These are phyloP conservation scores for Lactarius indigo DNA, from an alignment of 768 basidiomycete species.

Conservation along the genomic window DNA sequence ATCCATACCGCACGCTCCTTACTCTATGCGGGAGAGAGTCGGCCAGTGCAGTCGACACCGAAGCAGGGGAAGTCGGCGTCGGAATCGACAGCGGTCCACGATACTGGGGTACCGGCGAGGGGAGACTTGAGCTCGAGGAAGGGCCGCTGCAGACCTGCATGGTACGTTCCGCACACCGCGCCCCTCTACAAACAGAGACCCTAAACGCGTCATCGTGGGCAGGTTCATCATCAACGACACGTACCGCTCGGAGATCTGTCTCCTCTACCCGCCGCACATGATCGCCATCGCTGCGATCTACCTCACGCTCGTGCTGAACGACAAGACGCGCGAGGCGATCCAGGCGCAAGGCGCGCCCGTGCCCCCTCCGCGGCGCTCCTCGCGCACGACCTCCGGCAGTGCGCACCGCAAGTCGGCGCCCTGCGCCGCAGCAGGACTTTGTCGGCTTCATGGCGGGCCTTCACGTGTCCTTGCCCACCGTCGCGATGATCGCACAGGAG, in stretches of 20 bases:
- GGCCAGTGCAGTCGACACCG: constrained; percentile 42
- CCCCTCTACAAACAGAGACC: no score
- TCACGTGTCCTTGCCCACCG: constrained; percentile 76
- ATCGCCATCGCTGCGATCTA: constrained; percentile 92
- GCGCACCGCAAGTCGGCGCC: constrained; percentile 31
- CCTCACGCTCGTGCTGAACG: constrained; percentile 76
- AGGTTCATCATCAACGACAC: constrained; percentile 96
- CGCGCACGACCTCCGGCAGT: constrained; percentile 40
- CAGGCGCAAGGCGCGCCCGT: constrained; percentile 30
- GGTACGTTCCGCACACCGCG: constrained; percentile 45
- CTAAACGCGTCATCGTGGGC: no score
- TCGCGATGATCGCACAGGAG: constrained; percentile 87
- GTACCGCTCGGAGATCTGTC: constrained; percentile 87
- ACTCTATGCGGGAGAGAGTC: constrained; percentile 67
- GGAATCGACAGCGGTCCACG: constrained; percentile 55
- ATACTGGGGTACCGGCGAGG: constrained; percentile 81
- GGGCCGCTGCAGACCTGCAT: constrained; percentile 85
- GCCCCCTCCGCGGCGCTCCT: constrained; percentile 51
- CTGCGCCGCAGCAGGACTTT: constrained; percentile 49
- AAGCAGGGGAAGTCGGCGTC: constrained; percentile 52
- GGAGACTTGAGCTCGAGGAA: constrained; percentile 70
- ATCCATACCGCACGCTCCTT: constrained; percentile 89
- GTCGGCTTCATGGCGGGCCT: constrained; percentile 81
- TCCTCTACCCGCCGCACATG: constrained; percentile 93
- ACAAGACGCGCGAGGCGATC: constrained; percentile 47